A percentile compares a stretch with the other conserved stretches of the same genome.
Evolutionary conservation across 257 asterid species (phyloP).

Genomic region (Petrea volubilis): DNA sequence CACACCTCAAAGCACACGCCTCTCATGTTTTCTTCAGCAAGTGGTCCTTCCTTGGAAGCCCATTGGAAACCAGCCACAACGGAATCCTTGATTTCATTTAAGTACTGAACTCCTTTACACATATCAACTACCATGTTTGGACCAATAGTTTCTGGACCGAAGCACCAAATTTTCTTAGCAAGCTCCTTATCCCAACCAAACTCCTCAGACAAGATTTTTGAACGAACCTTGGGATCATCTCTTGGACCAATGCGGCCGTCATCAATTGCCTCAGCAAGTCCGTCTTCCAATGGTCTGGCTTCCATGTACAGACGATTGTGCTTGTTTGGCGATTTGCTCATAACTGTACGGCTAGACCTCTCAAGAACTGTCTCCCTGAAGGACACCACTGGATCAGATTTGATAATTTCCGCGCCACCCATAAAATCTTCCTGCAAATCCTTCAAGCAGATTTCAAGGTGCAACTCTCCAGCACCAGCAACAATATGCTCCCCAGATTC

Average conservation of each 20-base stretch:
- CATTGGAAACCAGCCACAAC: conserved; percentile 56
- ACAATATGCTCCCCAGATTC: conserved; percentile 53
- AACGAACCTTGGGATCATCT: conserved; percentile 51
- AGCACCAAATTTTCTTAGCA: conserved; percentile 58
- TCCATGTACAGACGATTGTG: conserved; percentile 58
- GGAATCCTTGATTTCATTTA: conserved; percentile 53
- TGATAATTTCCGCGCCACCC: conserved; percentile 57
- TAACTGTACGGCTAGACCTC: conserved; percentile 43
- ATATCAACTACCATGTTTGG: conserved; percentile 63
- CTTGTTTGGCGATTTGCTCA: conserved; percentile 63
- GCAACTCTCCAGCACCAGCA: conserved; percentile 56
- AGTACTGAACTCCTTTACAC: conserved; percentile 65
- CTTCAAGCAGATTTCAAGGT: conserved; percentile 46
- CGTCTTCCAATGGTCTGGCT: conserved; percentile 54
- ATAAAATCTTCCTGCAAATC: conserved; percentile 52
- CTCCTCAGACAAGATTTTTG: conserved; percentile 48
- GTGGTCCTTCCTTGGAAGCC: conserved; percentile 54
- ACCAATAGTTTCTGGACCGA: conserved; percentile 54
- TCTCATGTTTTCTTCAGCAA: conserved; percentile 52
- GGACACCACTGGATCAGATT: conserved; percentile 57
- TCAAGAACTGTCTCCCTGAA: conserved; percentile 58
- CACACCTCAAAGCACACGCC: conserved; percentile 48
- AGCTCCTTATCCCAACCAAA: conserved; percentile 63
- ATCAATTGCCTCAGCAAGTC: conserved; percentile 56
- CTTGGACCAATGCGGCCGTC: conserved; percentile 58